Base-by-base conservation (phyloP, 441 rosid genomes). In the Aquilaria agallochum region DNA sequence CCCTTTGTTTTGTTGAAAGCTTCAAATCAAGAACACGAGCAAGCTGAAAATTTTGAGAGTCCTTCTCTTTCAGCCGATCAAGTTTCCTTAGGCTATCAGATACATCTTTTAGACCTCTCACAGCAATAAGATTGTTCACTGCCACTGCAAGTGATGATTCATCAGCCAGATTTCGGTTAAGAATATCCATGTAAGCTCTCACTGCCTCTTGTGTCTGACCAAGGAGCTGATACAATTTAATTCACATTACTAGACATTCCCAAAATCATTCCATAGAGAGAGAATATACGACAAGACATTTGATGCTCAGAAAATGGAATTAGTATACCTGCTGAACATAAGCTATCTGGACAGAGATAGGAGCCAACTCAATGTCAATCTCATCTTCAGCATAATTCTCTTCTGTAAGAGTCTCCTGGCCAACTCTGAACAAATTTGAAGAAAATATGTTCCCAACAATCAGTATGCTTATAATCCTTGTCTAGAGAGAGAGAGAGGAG, bases 121-220 rank as follows among this genome's bases (percentile, higher is more conserved):
- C 53, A 53, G 95, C 81, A 74, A 84, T 66, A 52, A 89, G 85
- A 74, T 94, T 94, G 74, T 87, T 91, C 63, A 86, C 78, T 2
- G 97, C 96, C 66, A 94, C 91, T 10, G 97, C 89, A 74, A 80
- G 73, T 32, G 98, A 87, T 33, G 87, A 62, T 73, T 94, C 94
- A 74, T 89, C 96, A 9, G 84, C 88, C 70, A 84, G 69, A 76
- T 89, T 83, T 59, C 78, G 77, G 62, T 78, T 83, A 48, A 87
- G 78, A 72, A 83, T 77, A 15, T 88, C 85, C 49, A 74, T 50
- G 62, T 87, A 91, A 58, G 78, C 82, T 70, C 71, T 80, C 62
- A 73, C 62, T 54, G 97, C 86, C 73, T 89, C 99, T 68, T 78
- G 80, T 33, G 57, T 57, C 30, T 76, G 74, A 59, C 96, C 97